Conservation (phyloP, 176 grass and related monocot species). For the Poa annua region DNA sequence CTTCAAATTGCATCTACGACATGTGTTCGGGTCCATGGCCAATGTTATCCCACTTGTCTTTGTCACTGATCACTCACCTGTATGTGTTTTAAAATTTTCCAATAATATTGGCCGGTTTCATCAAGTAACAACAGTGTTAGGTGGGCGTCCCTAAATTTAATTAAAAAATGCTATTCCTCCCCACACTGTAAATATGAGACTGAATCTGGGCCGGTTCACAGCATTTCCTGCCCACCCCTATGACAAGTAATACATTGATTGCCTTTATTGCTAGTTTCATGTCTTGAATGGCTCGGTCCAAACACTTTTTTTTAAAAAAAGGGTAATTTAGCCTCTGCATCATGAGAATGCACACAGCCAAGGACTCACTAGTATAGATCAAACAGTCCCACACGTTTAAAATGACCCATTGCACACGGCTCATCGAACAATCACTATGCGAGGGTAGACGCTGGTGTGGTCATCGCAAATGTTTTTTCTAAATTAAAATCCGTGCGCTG, state of each 20-base stretch:
- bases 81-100: conserved; percentile 17
- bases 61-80: conserved; percentile 32
- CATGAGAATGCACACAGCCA: too few relatives aligned
- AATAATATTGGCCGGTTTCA: conserved; percentile 27
- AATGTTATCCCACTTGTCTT: conserved; percentile 43
- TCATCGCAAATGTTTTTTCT: too few relatives aligned
- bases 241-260: not conserved
- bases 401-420: too few relatives aligned
- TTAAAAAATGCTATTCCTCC: not conserved
- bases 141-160: not conserved
- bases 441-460: too few relatives aligned
- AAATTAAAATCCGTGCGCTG: too few relatives aligned
- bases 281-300: not conserved
- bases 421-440: too few relatives aligned
- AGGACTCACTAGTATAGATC: too few relatives aligned
- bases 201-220: not conserved
- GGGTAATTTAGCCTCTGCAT: too few relatives aligned
- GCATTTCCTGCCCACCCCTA: not conserved
- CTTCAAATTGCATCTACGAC: conserved; percentile 30
- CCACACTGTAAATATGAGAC: not conserved
- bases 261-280: conserved; percentile 6
- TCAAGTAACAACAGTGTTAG: conserved; percentile 10
- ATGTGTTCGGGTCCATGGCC: conserved; percentile 25
- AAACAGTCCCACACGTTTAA: too few relatives aligned
- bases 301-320: too few relatives aligned